Base-by-base conservation (phyloP, 2,329 filamentous ascomycete genomes). In the Aspergillus flavus region DNA sequence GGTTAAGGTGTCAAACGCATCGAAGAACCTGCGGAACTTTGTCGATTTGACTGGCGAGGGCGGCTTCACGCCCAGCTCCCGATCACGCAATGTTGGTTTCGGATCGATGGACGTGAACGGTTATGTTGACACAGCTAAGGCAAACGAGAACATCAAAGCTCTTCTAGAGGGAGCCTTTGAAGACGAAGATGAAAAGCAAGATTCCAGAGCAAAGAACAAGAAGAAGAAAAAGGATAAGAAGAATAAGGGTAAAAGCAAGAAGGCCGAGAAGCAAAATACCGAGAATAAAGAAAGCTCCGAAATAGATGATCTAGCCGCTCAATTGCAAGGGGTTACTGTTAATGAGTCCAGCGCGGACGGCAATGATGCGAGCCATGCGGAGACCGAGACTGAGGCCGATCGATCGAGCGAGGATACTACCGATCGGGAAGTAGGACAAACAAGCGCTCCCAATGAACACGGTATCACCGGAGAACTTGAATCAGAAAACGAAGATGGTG, bases 381-480 rank as follows among this genome's bases (percentile, higher is more conserved):
- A 81, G 23, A 76, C 80, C 21, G 78, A 83, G 23, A 76, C 80
- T 21, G 78, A 83, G 45, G 76, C 82, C 23, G 76, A 79, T 66
- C 28, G 82, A 96, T 0, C 72, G 62, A 64, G 67, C 5, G 61
- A 68, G 23, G 70, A 75, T 16, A 9, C 30, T 21, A 75, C 73
- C 9, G 76, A 81, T 19, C 76, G 81, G 19, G 78, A 82, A 54
- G 76, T 82, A 21, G 76, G 82, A 34, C 57, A 52, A 86, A 88
- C 72, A 88, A 85, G 64, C 85, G 79, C 65, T 30, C 82, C 96
- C 0, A 88, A 92, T 58, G 93, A 68, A 9, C 68, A 67, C 3
- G 59, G 63, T 4, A 61, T 68, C 10, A 63, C 62, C 4, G 56
- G 75, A 62, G 64, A 74, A 64, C 68, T 76, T 58, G 59, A 82